Evolutionary conservation across 2,329 filamentous ascomycete genomes (phyloP), one percentile per base, ranked within the genome.

Genomic region (Cylindrodendrum hubeiense): DNA sequence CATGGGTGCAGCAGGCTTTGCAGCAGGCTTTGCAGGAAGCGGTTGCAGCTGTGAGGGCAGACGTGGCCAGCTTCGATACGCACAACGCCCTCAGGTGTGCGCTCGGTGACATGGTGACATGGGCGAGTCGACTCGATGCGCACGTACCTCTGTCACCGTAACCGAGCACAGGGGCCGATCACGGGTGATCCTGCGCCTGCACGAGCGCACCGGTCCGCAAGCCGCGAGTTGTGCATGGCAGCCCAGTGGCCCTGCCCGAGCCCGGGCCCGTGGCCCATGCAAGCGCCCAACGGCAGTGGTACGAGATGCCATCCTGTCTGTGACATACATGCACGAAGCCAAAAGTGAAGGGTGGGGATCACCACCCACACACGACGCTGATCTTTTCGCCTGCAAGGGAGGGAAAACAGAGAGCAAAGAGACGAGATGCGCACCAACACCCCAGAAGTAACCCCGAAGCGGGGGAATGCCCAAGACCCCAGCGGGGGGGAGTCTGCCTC

Each of bases 191-290:
- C 74, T 76, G 71, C 77, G 75, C 68, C 74, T 78, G 77, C 74
- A 79, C 63, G 75, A 75, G 75, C 77, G 78, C 75, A 75, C 76
- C 76, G 76, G 77, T 77, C 76, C 77, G 69, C 69, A 67, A 65
- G 76, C 71, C 63, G 61, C 58, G 66, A 69, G 50, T 63, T 67
- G 59, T 65, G 64, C 59, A 63, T 61, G 53, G 62, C 51, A 55
- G 49, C 46, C n/a, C 33, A 55, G 56, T 59, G 54, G 63, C 57
- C 39, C 51, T 56, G 61, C 51, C 62, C 58, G 50, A 64, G 55
- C 50, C 61, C 59, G 44, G 51, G 58, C 37, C 33, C 60, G 55
- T 63, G 66, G 56, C 47, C 62, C 68, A 69, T 66, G 69, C 69
- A 69, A 51, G 62, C 64, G 62, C 64, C 64, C 55, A 60, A 67